Conservation (phyloP, 768 basidiomycete species). For the Panaeolus papilionaceus region DNA sequence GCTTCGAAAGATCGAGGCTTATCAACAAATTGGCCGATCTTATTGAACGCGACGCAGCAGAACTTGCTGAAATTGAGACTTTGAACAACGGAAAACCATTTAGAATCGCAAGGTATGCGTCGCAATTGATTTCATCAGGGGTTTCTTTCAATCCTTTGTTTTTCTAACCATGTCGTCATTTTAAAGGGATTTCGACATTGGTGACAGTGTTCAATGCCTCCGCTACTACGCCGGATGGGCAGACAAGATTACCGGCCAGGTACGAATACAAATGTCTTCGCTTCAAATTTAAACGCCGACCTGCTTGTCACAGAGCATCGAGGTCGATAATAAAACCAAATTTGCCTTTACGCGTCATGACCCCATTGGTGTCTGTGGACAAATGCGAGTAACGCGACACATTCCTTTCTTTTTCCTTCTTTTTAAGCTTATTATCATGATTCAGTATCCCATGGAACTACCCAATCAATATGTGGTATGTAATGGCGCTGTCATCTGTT, state of each 20-base stretch:
- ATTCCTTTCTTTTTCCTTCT: slow-evolving; percentile 15
- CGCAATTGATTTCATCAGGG: neutral
- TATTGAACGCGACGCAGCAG: slow-evolving; percentile 83
- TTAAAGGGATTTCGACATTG: slow-evolving; percentile 79
- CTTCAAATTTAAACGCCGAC: slow-evolving; percentile 13
- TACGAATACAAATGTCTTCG: slow-evolving; percentile 32
- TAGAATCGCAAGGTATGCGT: slow-evolving; percentile 46
- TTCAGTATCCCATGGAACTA: slow-evolving; percentile 92
- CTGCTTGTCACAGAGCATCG: slow-evolving; percentile 60
- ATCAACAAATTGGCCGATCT: slow-evolving; percentile 89
- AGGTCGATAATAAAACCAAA: slow-evolving; percentile 81
- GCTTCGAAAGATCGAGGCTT: slow-evolving; percentile 79
- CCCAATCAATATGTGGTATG: slow-evolving; percentile 85
- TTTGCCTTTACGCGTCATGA: slow-evolving; percentile 88
- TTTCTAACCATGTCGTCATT: slow-evolving; percentile 15
- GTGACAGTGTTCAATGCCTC: slow-evolving; percentile 77
- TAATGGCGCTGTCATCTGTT: slow-evolving; percentile 13
- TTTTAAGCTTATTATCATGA: slow-evolving; percentile 18
- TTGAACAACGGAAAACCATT: slow-evolving; percentile 95
- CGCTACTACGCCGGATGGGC: slow-evolving; percentile 97
- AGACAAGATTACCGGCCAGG: slow-evolving; percentile 92
- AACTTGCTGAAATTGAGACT: slow-evolving; percentile 83
- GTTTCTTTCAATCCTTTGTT: neutral
- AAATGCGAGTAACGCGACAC: slow-evolving; percentile 62
- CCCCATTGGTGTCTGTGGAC: slow-evolving; percentile 93